Evolutionary conservation across 2,329 filamentous ascomycete species (phyloP).

Genomic region (Penicillium oxalicum): DNA sequence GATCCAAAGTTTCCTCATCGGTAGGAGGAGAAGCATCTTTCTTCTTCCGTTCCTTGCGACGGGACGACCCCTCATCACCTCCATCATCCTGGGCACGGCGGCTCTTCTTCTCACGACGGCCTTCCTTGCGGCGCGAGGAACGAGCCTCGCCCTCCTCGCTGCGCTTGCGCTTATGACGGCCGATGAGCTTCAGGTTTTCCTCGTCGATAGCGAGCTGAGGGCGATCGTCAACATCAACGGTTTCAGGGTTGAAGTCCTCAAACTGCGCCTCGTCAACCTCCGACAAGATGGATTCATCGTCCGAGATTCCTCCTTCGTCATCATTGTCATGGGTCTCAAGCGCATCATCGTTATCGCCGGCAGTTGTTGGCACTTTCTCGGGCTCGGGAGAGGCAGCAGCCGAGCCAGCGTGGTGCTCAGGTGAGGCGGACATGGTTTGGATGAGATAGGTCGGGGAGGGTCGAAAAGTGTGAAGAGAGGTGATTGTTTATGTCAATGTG

Average conservation of each 20-base stretch:
- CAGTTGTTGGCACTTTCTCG: conserved; percentile 23
- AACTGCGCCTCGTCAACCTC: conserved; percentile 62
- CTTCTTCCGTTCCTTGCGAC: conserved; percentile 48
- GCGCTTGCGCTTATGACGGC: conserved; percentile 61
- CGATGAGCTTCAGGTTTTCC: conserved; percentile 55
- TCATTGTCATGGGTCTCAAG: conserved; percentile 17
- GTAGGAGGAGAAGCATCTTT: conserved; percentile 50
- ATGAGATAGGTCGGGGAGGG: conserved; percentile 1
- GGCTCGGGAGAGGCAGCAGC: conserved; percentile 21
- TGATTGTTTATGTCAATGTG: neutral
- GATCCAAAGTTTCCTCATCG: conserved; percentile 71
- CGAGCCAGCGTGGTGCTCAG: conserved; percentile 24
- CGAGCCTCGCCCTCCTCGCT: conserved; percentile 55
- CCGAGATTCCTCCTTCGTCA: conserved; percentile 44
- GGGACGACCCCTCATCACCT: conserved; percentile 41
- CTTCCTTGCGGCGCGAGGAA: conserved; percentile 61
- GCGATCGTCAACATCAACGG: conserved; percentile 56
- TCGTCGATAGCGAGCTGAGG: conserved; percentile 56
- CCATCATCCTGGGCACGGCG: conserved; percentile 63
- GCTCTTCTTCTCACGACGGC: conserved; percentile 56
- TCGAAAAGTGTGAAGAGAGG: neutral
- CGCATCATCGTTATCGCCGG: conserved; percentile 18
- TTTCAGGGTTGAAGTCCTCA: conserved; percentile 57
- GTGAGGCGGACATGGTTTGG: conserved; percentile 34
- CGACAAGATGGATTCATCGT: conserved; percentile 57